Evolutionary conservation across 2,329 filamentous ascomycete genomes (phyloP).

Genomic region (Penicillium polonicum): DNA sequence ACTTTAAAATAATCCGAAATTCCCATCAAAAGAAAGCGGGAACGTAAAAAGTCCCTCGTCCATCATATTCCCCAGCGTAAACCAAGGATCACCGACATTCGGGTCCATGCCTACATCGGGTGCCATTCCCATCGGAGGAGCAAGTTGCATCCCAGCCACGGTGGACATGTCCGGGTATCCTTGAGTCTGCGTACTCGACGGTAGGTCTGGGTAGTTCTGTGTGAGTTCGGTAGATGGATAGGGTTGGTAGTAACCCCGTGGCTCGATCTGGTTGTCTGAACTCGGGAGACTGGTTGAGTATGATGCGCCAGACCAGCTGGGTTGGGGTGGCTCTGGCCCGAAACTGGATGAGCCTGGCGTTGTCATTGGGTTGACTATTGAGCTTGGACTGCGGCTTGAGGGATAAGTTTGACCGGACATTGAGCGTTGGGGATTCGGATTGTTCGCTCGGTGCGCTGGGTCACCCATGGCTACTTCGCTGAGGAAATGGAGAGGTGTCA

Average conservation of each 20-base stretch:
- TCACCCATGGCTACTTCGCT: conserved; percentile 45
- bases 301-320: conserved; percentile 17
- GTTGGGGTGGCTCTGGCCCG: neutral
- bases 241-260: conserved; percentile 11
- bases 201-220: conserved; percentile 11
- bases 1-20: conserved; percentile 23
- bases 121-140: conserved; percentile 23
- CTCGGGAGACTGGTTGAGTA: conserved; percentile 11
- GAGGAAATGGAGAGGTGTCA: conserved; percentile 39
- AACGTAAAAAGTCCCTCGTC: conserved; percentile 35
- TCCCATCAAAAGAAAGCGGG: conserved; percentile 25
- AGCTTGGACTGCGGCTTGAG: conserved; percentile 1
- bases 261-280: conserved; percentile 5
- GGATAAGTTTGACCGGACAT: neutral
- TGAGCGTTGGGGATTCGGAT: neutral
- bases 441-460: conserved; percentile 18
- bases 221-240: conserved; percentile 9
- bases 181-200: conserved; percentile 4
- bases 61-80: conserved; percentile 33
- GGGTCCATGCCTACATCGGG: conserved; percentile 30
- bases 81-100: conserved; percentile 30
- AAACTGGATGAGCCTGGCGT: neutral
- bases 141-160: conserved; percentile 16
- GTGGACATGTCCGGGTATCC: conserved; percentile 22
- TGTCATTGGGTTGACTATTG: conserved; percentile 5